Conservation (phyloP, 768 basidiomycete species). For the Panaeolus papilionaceus region DNA sequence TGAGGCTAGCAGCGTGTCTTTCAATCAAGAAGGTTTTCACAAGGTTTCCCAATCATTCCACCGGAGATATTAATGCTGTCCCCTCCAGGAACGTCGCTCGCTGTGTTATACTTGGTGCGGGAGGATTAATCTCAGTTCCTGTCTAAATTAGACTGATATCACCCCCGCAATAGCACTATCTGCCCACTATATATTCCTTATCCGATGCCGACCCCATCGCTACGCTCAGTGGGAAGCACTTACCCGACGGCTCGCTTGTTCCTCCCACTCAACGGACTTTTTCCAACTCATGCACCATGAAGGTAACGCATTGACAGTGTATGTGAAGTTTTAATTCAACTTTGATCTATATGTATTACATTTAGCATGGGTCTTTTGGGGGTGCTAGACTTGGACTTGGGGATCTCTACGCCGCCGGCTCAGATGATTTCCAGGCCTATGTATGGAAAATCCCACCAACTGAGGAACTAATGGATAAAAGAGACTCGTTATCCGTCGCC, state of each 20-base stretch:
- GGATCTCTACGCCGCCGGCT: slow-evolving; percentile 73
- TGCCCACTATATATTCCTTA: slow-evolving; percentile 73
- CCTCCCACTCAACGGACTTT: slow-evolving; percentile 59
- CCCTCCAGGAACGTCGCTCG: slow-evolving; percentile 61
- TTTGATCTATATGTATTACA: slow-evolving; percentile 9
- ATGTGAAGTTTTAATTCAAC: slow-evolving; percentile 8
- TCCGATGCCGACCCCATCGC: slow-evolving; percentile 76
- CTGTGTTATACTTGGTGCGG: slow-evolving; percentile 68
- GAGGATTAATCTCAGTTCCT: neutral
- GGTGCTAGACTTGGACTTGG: slow-evolving; percentile 59
- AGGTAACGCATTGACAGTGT: slow-evolving; percentile 48
- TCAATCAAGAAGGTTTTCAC: slow-evolving; percentile 70
- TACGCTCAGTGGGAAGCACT: slow-evolving; percentile 62
- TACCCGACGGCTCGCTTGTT: slow-evolving; percentile 60
- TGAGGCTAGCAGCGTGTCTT: slow-evolving; percentile 70
- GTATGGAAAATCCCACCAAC: slow-evolving; percentile 76
- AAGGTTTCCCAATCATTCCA: neutral
- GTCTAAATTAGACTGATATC: slow-evolving; percentile 23
- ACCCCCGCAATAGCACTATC: slow-evolving; percentile 54
- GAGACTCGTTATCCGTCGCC: slow-evolving; percentile 49
- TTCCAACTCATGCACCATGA: slow-evolving; percentile 79
- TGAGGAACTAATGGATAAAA: slow-evolving; percentile 45
- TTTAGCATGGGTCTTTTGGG: slow-evolving; percentile 80
- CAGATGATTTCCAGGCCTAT: slow-evolving; percentile 83
- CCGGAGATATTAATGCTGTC: neutral